Evolutionary conservation across 78 protist species (phyloP), one percentile per base, ranked within the genome.

Genomic region (Speleostelium caveatum): DNA sequence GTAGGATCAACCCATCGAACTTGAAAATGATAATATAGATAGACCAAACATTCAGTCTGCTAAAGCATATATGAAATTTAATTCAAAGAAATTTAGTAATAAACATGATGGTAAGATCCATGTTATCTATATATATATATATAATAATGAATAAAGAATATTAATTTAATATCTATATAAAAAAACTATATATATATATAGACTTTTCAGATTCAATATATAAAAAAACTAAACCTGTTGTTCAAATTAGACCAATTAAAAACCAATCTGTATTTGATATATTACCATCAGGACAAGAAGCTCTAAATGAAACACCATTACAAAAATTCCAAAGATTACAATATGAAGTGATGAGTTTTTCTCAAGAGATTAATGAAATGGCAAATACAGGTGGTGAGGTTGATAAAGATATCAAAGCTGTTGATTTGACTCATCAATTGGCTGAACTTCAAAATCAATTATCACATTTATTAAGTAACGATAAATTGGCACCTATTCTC

Each of bases 271-370:
- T 53, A 8, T 78, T 78, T 38, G 88, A 78, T 67, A 75, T 75
- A 21, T 53, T 78, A 38, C 88, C 88, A 26, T 30, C 62, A 21
- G 86, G 45, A 10, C 41, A 63, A 2, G 79, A 30, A 6, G 39
- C 30, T 14, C 17, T 32, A 19, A 86, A 75, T n/a, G 93, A 86
- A 67, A 73, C 93, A 28, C 73, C 93, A 30, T 35, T 86, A 4
- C 93, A 86, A 63, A 86, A 86, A 61, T 86, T 62, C 33, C 83
- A 86, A 58, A 33, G 93, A 42, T 49, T 86, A 19, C 93, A 86
- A 51, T 86, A 30, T 63, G 93, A 86, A 51, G 75, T 86, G 17
- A n/a, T 51, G 24, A 49, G 28, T 38, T 74, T 86, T 16, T 6
- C 65, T 8, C 63, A 86, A 7, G 93, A 86, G 39, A 73, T 86